Percentiles rank a stretch among this genome's conserved stretches.
Conservation (phyloP, 768 basidiomycete species). For the Pulveroboletus sp. region DNA sequence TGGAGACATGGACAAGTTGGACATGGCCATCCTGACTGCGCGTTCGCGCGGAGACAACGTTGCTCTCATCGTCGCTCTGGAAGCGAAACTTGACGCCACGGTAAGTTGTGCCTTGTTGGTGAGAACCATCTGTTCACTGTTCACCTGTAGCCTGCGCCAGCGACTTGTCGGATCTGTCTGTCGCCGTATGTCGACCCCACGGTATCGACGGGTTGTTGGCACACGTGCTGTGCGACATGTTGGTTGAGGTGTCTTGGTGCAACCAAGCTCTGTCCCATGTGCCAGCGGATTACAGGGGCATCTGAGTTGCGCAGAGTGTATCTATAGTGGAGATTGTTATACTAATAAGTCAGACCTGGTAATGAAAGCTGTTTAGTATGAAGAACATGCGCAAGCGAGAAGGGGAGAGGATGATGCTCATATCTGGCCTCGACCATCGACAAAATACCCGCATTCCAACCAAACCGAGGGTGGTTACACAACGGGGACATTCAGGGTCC, state of each 20-base stretch:
- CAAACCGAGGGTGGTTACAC: slow-evolving; percentile 48
- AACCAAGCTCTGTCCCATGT: slow-evolving; percentile 82
- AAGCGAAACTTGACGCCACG: slow-evolving; percentile 57
- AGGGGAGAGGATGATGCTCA: slow-evolving; percentile 42
- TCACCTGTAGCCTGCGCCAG: slow-evolving; percentile 15
- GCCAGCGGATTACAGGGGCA: slow-evolving; percentile 80
- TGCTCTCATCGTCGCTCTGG: slow-evolving; percentile 53
- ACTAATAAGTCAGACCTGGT: slow-evolving; percentile 9
- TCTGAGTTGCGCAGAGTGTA: slow-evolving; percentile 76
- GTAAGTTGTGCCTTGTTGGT: slow-evolving; percentile 39
- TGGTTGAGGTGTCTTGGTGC: slow-evolving; percentile 84
- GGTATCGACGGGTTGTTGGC: slow-evolving; percentile 84
- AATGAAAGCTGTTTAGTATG: slow-evolving; percentile 4
- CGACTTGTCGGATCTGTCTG: slow-evolving; percentile 73
- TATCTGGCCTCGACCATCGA: slow-evolving; percentile 87
- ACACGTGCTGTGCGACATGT: slow-evolving; percentile 78
- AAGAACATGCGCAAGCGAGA: neutral
- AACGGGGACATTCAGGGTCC: slow-evolving; percentile 29
- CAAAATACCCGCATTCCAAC: slow-evolving; percentile 50
- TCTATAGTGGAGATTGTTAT: slow-evolving; percentile 37
- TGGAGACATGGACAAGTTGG: slow-evolving; percentile 44
- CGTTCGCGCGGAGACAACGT: slow-evolving; percentile 45
- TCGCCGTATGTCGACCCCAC: slow-evolving; percentile 78
- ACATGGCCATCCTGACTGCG: slow-evolving; percentile 49
- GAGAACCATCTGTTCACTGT: slow-evolving; percentile 24